These are phyloP conservation scores for Trichaptum fuscoviolaceum DNA, from an alignment of 768 basidiomycete genomes.

Conservation along the genomic window DNA sequence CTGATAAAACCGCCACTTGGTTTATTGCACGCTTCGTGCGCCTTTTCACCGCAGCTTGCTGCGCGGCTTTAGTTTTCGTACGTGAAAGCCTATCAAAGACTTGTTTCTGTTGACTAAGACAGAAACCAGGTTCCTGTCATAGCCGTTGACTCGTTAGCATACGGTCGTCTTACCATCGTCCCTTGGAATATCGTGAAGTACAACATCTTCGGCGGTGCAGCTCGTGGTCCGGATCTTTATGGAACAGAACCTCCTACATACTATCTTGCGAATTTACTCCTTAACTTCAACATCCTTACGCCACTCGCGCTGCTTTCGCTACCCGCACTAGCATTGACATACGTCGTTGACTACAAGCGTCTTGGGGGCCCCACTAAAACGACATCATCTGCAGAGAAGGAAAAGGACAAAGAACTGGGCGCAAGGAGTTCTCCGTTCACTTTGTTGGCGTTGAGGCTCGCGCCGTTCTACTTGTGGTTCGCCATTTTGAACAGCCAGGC, in stretches of 20 bases:
- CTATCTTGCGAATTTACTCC: slow-evolving; percentile 82
- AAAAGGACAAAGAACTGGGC: not conserved
- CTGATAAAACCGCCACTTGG: slow-evolving; percentile 47
- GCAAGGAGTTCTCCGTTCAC: slow-evolving; percentile 71
- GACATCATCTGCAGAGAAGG: slow-evolving; percentile 1
- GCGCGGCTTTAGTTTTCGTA: slow-evolving; percentile 62
- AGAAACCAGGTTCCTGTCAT: slow-evolving; percentile 71
- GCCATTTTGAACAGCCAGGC: slow-evolving; percentile 72
- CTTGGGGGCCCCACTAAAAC: slow-evolving; percentile 39
- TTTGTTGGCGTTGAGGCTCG: slow-evolving; percentile 67
- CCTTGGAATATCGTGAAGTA: slow-evolving; percentile 94
- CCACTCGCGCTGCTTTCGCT: slow-evolving; percentile 78
- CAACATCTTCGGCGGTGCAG: slow-evolving; percentile 80
- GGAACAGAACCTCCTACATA: slow-evolving; percentile 86
- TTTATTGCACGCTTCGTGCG: slow-evolving; percentile 54
- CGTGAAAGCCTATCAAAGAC: slow-evolving; percentile 18
- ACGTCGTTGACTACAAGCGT: slow-evolving; percentile 69
- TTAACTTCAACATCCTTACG: slow-evolving; percentile 90
- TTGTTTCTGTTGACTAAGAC: slow-evolving; percentile 8
- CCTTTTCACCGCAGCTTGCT: slow-evolving; percentile 45
- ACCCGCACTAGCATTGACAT: slow-evolving; percentile 73
- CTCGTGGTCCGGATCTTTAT: slow-evolving; percentile 87
- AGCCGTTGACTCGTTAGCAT: slow-evolving; percentile 79
- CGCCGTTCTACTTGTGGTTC: slow-evolving; percentile 91
- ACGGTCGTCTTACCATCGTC: slow-evolving; percentile 71